Evolutionary conservation across 2,329 filamentous ascomycete genomes (phyloP), one percentile per base, ranked within the genome.

Genomic region (Colletotrichum sp.): DNA sequence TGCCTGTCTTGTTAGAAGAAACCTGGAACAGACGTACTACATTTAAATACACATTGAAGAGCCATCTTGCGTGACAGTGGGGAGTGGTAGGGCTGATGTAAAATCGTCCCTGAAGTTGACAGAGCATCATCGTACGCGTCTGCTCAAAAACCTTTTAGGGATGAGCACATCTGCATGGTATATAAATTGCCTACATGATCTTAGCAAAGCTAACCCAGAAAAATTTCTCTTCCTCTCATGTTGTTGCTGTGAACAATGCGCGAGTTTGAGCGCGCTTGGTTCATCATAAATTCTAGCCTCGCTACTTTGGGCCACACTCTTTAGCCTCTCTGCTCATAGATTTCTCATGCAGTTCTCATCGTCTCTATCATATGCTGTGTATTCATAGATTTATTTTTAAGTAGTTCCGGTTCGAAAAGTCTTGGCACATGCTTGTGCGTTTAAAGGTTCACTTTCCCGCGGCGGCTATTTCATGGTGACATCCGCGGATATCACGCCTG

Each of bases 1-100:
- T 36, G 5, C 39, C 18, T 10, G 39, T 6, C 39, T 44, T n/a
- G 8, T 6, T 10, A n/a, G 39, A 44, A 10, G 8, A 44, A n/a
- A 0, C 1, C 39, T 44, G 5, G 16, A 0, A 44, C 5, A 44
- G 18, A 44, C 5, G 18, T n/a, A 6, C 0, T 44, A 0, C 0
- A 3, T n/a, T 44, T 44, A 10, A n/a, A 44, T 18, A 18, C 39
- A 44, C 3, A n/a, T n/a, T n/a, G 0, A 44, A n/a, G 16, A 44
- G 18, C 39, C 0, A 2, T 10, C 39, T 1, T n/a, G 2, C 39
- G 4, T 4, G 16, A 3, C 16, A n/a, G 39, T n/a, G 39, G 39
- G 18, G 9, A 44, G 39, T 18, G 16, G 8, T n/a, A 44, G 39
- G 1, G 39, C 5, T n/a, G 39, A n/a, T 0, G 36, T 44, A 0